Evolutionary conservation across 495 filamentous ascomycete species (phyloP).

Genomic region (Podospora fimiseda): DNA sequence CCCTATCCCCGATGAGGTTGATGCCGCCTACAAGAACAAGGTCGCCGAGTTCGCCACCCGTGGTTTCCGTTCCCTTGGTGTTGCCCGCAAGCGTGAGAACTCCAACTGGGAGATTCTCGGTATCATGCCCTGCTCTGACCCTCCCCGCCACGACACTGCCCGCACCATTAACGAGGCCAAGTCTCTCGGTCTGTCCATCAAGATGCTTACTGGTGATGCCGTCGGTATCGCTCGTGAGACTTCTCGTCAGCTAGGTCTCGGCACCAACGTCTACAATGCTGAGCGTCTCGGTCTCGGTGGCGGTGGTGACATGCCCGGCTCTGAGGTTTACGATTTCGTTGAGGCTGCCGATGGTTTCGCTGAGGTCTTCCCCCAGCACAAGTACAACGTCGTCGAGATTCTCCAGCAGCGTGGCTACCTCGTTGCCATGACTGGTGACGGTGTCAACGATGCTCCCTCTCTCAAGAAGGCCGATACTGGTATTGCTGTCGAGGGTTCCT

Average conservation of each 20-base stretch:
- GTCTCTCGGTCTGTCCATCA: constrained; percentile 79
- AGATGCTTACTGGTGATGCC: constrained; percentile 96
- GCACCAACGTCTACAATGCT: constrained; percentile 91
- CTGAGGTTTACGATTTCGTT: constrained; percentile 89
- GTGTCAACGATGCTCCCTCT: constrained; percentile 95
- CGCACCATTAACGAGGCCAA: constrained; percentile 87
- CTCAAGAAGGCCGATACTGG: constrained; percentile 93
- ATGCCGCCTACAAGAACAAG: constrained; percentile 79
- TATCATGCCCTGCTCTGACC: constrained; percentile 90
- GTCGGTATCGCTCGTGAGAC: constrained; percentile 90
- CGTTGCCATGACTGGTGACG: constrained; percentile 97
- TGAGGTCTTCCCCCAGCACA: constrained; percentile 96
- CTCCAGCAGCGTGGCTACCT: constrained; percentile 94
- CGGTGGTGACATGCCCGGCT: constrained; percentile 85
- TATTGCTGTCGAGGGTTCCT: constrained; percentile 91
- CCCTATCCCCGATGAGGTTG: constrained; percentile 63
- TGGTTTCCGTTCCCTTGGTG: constrained; percentile 87
- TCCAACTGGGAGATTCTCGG: constrained; percentile 83
- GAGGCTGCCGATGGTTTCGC: constrained; percentile 92
- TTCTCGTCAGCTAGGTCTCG: constrained; percentile 81
- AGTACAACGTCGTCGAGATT: constrained; percentile 96
- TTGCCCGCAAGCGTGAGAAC: constrained; percentile 77
- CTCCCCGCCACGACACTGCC: constrained; percentile 84
- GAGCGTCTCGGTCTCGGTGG: constrained; percentile 77
- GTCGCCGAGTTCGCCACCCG: constrained; percentile 84